These are phyloP conservation scores for Akebia trifoliata DNA, from an alignment of 164 flowering plant species.

Conservation along the genomic window DNA sequence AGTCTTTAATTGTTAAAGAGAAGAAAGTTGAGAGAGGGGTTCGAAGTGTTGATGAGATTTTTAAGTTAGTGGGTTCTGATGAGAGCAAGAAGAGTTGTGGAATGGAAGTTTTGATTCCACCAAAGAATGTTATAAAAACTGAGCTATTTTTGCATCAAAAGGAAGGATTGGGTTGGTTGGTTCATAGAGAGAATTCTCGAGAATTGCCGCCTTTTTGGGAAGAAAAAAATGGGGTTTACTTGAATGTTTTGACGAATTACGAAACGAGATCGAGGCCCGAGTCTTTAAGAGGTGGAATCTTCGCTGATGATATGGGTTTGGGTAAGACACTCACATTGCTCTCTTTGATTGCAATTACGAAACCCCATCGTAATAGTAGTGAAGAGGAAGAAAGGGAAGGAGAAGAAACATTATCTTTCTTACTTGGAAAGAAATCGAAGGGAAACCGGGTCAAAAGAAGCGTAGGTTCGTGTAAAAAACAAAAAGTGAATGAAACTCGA, in stretches of 20 bases:
- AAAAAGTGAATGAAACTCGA: constrained; percentile 18
- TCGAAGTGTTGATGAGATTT: constrained; percentile 60
- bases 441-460: constrained; percentile 15
- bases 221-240: constrained; percentile 48
- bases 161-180: constrained; percentile 80
- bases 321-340: constrained; percentile 90
- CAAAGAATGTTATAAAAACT: constrained; percentile 46
- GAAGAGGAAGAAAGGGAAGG: constrained; percentile 22
- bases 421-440: constrained; percentile 31
- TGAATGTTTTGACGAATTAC: constrained; percentile 69
- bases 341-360: constrained; percentile 76
- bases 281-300: constrained; percentile 78
- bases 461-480: constrained; percentile 26
- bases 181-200: constrained; percentile 58
- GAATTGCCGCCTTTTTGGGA: constrained; percentile 96
- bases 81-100: constrained; percentile 25
- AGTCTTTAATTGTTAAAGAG: constrained; percentile 53
- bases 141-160: constrained; percentile 75
- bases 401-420: constrained; percentile 10
- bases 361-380: constrained; percentile 15
- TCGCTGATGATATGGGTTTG: constrained; percentile 97
- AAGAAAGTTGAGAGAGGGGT: constrained; percentile 18
- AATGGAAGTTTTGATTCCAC: constrained; percentile 51
- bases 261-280: constrained; percentile 50
- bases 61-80: constrained; percentile 48